Base-by-base conservation (phyloP, 169 alveolate species). In the Plasmodium adleri region DNA sequence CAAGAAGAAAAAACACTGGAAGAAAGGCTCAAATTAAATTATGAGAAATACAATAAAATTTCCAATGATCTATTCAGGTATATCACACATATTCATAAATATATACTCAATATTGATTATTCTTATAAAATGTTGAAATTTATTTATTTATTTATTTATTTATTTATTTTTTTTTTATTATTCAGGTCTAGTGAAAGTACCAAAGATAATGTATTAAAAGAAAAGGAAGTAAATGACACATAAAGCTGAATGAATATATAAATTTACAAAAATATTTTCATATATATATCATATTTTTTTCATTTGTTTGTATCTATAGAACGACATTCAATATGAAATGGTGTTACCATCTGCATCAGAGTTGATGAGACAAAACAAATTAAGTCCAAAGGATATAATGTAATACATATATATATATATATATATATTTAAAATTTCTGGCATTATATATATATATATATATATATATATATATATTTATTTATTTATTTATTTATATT, bases 321-420 rank as follows among this genome's bases (percentile, higher is more conserved):
- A 91, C 52, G 78, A 66, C 12, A 32, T 43, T 22, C 15, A 60
- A 88, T 49, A 60, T 70, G 72, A 32, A 87, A 71, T 85, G 6
- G 71, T 85, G 15, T 50, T 85, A 9, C 92, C 92, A 8, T 85
- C 92, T 52, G 92, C 92, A 45, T 68, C 86, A 9, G 92, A 85
- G 49, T 7, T 85, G 26, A 71, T 85, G 92, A 62, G 60, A 17
- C 63, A 71, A 45, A 28, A 85, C 20, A 68, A 72, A 45, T 20
- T 85, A 85, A 72, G n/a, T 22, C 92, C 87, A 15, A 56, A 12
- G 1, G 87, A 85, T 39, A 85, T 85, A 22, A 85, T 47, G 92
- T 85, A 85, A 71, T 50, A n/a, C 45, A 20, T n/a, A 74, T 12
- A 56, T 62, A 58, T 28, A 52, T 17, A 56, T 80, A 22, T 59